Conservation (phyloP, 164 flowering plant genomes). For the Umbellularia californica region DNA sequence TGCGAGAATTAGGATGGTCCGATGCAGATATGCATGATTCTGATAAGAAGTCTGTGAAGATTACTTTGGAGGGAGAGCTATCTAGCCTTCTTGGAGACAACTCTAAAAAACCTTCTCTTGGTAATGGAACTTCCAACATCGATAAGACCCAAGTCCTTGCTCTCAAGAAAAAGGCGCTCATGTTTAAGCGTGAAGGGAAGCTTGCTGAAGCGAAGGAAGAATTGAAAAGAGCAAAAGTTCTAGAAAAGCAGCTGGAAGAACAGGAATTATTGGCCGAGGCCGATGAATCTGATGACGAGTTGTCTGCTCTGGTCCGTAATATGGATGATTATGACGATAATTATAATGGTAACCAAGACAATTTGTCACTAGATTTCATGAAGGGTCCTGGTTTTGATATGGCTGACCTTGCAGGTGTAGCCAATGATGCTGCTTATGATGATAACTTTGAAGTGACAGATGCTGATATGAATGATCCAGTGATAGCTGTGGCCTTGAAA, state of each 20-base stretch:
- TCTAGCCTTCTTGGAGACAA: constrained; percentile 56
- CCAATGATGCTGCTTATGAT: constrained; percentile 43
- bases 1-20: constrained; percentile 90
- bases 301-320: constrained; percentile 54
- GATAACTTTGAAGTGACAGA: constrained; percentile 71
- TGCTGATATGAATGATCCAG: constrained; percentile 84
- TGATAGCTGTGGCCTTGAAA: constrained; percentile 54
- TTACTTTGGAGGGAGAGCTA: constrained; percentile 80
- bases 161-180: constrained; percentile 69
- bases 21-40: constrained; percentile 61
- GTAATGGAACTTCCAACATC: constrained; percentile 23
- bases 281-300: constrained; percentile 91
- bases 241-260: constrained; percentile 85
- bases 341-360: constrained; percentile 29
- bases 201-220: constrained; percentile 97
- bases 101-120: constrained; percentile 28
- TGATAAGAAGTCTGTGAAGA: constrained; percentile 42
- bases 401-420: constrained; percentile 31
- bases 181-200: constrained; percentile 84
- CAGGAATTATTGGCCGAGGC: constrained; percentile 69
- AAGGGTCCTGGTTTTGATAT: constrained; percentile 33
- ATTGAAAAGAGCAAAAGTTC: constrained; percentile 73
- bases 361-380: constrained; percentile 19
- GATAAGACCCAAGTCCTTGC: constrained; percentile 66
- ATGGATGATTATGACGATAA: constrained; percentile 32